Evolutionary conservation across 495 filamentous ascomycete genomes (phyloP), one percentile per base, ranked within the genome.

Genomic region (Xylaria acuta): DNA sequence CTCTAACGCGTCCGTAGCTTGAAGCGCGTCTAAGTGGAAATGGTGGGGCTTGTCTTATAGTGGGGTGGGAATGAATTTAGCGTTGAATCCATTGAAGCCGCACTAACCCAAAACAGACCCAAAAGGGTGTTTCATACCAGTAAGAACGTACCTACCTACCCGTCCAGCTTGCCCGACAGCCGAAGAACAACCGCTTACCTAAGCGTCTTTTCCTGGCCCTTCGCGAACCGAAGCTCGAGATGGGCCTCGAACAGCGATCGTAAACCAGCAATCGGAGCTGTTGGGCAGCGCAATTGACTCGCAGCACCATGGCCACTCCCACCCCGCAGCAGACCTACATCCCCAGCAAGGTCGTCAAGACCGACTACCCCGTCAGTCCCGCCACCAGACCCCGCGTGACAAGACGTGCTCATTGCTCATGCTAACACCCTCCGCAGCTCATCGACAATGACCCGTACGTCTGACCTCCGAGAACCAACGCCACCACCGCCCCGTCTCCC

Each of bases 401-500:
- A 6, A 6, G 27, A 60, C 43, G 9, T 51, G 32, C 70, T 74
- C 9, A 51, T 74, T 74, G 22, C 25, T n/a, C n/a, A n/a, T n/a
- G n/a, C n/a, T n/a, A n/a, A n/a, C n/a, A n/a, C n/a, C n/a, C 14
- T 40, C 34, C 56, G 72, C 76, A 98, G 95, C 91, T 97, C 84
- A 98, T 98, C 81, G 95, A 98, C 85, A 94, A 90, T 84, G 95
- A 98, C 84, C 95, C 95, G 95, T 98, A 93, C 81, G 92, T 82
- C 74, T 36, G 70, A 67, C 5, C 40, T 38, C 25, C 59, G 25
- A 59, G 14, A 43, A n/a, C n/a, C 0, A 38, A 5, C n/a, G 18
- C 8, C 38, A 34, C 59, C 36, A 40, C 14, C 47, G 5, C 1
- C 45, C 45, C 41, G 8, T 34, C 7, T 2, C 56, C 32, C 56